These are phyloP conservation scores for Aaosphaeria pasadenensis DNA, from an alignment of 2,329 filamentous ascomycete genomes.

Conservation along the genomic window DNA sequence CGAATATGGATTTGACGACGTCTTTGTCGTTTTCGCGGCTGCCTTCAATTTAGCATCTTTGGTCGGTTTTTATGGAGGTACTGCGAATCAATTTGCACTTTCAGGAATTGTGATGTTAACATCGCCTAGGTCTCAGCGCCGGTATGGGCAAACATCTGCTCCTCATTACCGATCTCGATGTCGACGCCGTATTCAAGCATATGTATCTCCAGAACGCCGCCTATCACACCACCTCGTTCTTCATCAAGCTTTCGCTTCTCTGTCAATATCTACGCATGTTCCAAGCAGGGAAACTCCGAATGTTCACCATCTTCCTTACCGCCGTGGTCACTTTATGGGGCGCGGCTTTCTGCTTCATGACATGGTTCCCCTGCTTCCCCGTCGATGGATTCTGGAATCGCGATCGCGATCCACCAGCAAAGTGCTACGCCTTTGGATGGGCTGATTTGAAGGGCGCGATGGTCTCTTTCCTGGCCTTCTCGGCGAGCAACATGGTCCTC, in stretches of 20 bases:
- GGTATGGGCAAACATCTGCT: conserved; percentile 31
- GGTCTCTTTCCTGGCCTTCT: conserved; percentile 16
- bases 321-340: conserved; percentile 22
- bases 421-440: conserved; percentile 25
- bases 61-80: conserved; percentile 18
- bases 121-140: conserved; percentile 14
- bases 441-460: conserved; percentile 11
- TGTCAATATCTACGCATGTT: conserved; percentile 34
- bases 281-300: conserved; percentile 17
- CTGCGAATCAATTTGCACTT: neutral
- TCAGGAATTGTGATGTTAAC: no score
- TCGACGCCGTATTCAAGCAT: conserved; percentile 16
- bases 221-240: conserved; percentile 24
- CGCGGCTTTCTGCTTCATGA: conserved; percentile 22
- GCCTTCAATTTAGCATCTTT: conserved; percentile 19
- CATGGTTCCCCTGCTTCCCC: conserved; percentile 29
- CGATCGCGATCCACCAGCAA: conserved; percentile 8
- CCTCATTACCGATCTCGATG: conserved; percentile 6
- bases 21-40: conserved; percentile 27
- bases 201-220: conserved; percentile 23
- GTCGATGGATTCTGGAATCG: conserved; percentile 20
- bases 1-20: conserved; percentile 33
- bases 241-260: conserved; percentile 34
- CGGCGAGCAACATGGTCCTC: conserved; percentile 28
- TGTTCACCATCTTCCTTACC: conserved; percentile 12